Base-by-base conservation (phyloP, 805 yeast genomes). In the Yarrowia porcina region DNA sequence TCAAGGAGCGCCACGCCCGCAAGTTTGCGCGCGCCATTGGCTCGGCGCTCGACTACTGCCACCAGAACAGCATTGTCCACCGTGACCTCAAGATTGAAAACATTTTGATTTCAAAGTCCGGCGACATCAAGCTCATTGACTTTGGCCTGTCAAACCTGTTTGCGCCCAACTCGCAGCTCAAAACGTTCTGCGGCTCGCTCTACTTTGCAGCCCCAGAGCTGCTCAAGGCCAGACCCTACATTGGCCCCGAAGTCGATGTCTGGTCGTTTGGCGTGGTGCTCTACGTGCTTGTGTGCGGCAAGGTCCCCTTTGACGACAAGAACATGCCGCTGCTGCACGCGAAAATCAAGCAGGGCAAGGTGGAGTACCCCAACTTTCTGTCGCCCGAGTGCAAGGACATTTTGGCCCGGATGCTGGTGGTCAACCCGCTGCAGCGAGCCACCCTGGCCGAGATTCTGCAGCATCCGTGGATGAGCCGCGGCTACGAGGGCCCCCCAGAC, bases 121-220 rank as follows among this genome's bases (percentile, higher is more conserved):
- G 99, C 64, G 97, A 93, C 70, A 88, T 94, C 72, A 92, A 93
- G 73, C 88, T 94, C 69, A 94, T 94, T 66, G 99, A 94, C 77
- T 94, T 94, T 75, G 99, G 99, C 10, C 80, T 94, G 41, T 89
- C 97, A 12, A 94, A 94, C 75, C 76, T 94, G 73, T 94, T 83
- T 73, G 84, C 90, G 49, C 83, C 85, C 18, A 82, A 82, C 65
- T 79, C 85, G 44, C 77, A 90, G 63, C 83, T 94, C 71, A 90
- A 89, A 71, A 94, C 99, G 0, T 94, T 90, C 72, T 94, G 99
- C 79, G 99, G 99, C 3, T 91, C 97, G 0, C 79, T 94, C 59
- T 94, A 94, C 73, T 94, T 94, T 82, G 99, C 99, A 0, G 99
- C 99, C 0, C 99, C 99, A 0, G 99, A 94, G 74, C 80, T 94